phyloP scores from a whole-genome alignment of 257 asterid genomes.

The Capsicum chinense region DNA sequence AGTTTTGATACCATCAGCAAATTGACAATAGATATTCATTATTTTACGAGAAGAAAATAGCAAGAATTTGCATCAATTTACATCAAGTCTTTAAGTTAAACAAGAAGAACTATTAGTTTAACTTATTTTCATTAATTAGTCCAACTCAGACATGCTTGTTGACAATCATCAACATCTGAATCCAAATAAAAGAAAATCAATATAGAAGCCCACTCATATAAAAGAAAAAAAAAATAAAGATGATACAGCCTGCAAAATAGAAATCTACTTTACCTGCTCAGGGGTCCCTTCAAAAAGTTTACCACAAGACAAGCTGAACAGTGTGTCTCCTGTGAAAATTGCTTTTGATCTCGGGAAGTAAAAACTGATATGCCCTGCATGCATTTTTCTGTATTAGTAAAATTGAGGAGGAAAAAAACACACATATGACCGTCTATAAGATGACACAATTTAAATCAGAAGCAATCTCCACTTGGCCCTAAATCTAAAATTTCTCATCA shows the following conservation, averaged over 20 bases:
- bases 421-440: neutral
- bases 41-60: neutral
- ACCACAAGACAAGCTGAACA: slow-evolving; percentile 97
- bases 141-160: slow-evolving; percentile 1
- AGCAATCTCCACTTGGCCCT: neutral
- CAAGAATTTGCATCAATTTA: neutral
- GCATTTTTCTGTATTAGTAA: slow-evolving; percentile 17
- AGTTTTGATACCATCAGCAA: neutral
- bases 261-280: slow-evolving; percentile 57
- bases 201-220: neutral
- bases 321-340: slow-evolving; percentile 90
- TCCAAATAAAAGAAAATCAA: neutral
- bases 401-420: neutral
- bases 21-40: slow-evolving; percentile 2
- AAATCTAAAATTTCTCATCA: neutral
- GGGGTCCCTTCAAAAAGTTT: slow-evolving; percentile 95
- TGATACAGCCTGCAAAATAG: neutral
- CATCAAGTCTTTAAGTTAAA: neutral
- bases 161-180: slow-evolving; percentile 17
- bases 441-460: neutral
- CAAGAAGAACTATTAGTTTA: slow-evolving; percentile 10
- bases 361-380: slow-evolving; percentile 85
- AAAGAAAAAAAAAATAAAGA: slow-evolving; percentile 7
- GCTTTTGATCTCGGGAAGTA: slow-evolving; percentile 85
- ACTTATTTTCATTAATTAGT: neutral